Percentiles rank a stretch among this genome's conserved stretches.
Evolutionary conservation across 1,284 basidiomycete genomes (phyloP).

Genomic region (Malassezia restricta): DNA sequence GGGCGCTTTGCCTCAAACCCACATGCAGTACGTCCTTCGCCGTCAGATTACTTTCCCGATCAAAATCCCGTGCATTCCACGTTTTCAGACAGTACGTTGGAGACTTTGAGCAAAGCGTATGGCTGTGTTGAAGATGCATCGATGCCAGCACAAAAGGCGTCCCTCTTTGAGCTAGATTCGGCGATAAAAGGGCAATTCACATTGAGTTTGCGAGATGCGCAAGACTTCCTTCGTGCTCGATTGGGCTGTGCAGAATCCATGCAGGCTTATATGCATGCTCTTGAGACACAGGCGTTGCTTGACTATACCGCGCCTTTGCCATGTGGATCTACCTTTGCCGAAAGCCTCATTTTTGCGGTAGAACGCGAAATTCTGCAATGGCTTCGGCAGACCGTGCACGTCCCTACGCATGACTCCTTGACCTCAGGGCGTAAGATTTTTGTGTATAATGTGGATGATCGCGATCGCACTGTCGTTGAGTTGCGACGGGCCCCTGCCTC

Average conservation of each 20-base stretch:
- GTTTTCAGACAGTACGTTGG: constrained; percentile 8
- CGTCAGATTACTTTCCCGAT: constrained; percentile 24
- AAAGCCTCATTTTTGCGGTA: constrained; percentile 23
- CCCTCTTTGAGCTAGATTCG: constrained; percentile 14
- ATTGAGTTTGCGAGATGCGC: constrained; percentile 25
- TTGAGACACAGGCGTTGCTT: background rate
- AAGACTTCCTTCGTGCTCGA: constrained; percentile 18
- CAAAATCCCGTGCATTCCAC: constrained; percentile 26
- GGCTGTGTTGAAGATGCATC: background rate
- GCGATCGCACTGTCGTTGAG: constrained; percentile 14
- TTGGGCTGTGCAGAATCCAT: background rate
- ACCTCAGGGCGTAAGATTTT: background rate
- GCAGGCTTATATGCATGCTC: background rate
- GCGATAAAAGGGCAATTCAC: constrained; percentile 29
- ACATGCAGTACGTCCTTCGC: constrained; percentile 22
- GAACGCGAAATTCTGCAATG: constrained; percentile 22
- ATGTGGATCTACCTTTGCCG: constrained; percentile 7
- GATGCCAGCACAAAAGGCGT: constrained; percentile 8
- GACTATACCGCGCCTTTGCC: background rate
- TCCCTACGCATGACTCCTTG: background rate
- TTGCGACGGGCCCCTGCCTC: constrained; percentile 29
- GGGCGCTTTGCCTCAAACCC: constrained; percentile 26
- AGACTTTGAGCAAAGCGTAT: background rate
- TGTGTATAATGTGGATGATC: background rate
- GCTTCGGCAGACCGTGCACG: constrained; percentile 18